Evolutionary conservation across 306 rosid species (phyloP), one percentile per base, ranked within the genome.

Genomic region (Prinsepia uniflora): DNA sequence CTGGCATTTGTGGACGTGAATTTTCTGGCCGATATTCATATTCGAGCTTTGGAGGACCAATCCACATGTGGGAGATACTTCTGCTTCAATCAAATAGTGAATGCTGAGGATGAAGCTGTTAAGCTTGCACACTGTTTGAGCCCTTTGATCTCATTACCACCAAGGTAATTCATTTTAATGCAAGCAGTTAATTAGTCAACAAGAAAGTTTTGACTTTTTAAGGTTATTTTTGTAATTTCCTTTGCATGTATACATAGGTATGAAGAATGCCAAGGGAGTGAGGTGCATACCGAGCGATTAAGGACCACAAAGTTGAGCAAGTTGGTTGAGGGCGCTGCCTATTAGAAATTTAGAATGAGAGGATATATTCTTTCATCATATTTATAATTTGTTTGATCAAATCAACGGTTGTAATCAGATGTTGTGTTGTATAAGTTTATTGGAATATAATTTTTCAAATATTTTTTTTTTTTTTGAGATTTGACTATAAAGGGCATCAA

Each of bases 21-120:
- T 17, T 79, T 79, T 58, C 52, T 84, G 2, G 82, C 20, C 18
- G 56, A 66, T 24, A 65, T 76, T 15, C 88, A 84, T 67, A 79
- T 81, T 12, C 75, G 88, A 56, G 85, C 80, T 61, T 62, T 78
- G 7, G 85, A 84, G 65, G 88, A 81, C 48, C 68, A 20, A 0
- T 84, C 88, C 9, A 59, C 88, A 10, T 24, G 81, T 48, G 86
- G 85, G 22, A 64, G 86, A 57, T 84, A 81, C 67, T 81, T 84
- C 19, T 81, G 84, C 77, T 79, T 79, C 24, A 66, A 74, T 72
- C 78, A 59, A 55, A 66, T 61, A 9, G 82, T 81, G 40, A 76
- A 79, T 9, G 65, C 76, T 8, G 80, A 84, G 48, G 84, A 81
- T 18, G 76, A 70, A 70, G 72, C 88, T 40, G 20, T 81, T 8